phyloP scores from a whole-genome alignment of 2,329 filamentous ascomycete species.

The Lomentospora prolificans region DNA sequence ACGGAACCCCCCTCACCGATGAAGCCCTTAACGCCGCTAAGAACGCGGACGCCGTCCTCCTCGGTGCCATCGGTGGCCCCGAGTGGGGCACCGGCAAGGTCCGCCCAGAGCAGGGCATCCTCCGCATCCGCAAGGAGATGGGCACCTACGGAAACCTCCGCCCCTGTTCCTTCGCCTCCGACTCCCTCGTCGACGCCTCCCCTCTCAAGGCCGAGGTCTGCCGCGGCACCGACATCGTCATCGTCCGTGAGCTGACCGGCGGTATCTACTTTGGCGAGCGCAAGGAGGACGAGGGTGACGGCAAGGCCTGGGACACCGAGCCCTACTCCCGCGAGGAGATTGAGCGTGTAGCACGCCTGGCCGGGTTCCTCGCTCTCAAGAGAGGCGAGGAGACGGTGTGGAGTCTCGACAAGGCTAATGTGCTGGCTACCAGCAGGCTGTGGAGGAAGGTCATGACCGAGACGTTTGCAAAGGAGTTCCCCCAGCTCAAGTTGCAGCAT shows the following conservation, averaged over 20 bases:
- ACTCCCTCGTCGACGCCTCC: conserved; percentile 71
- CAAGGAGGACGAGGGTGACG: conserved; percentile 67
- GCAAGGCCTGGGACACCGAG: conserved; percentile 72
- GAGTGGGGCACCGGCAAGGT: conserved; percentile 87
- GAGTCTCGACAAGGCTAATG: conserved; percentile 94
- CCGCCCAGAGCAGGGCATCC: conserved; percentile 85
- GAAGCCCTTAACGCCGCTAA: conserved; percentile 76
- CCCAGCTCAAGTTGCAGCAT: conserved; percentile 71
- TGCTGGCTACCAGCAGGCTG: conserved; percentile 78
- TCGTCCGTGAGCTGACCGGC: conserved; percentile 84
- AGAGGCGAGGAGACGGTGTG: conserved; percentile 61
- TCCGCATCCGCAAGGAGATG: conserved; percentile 87
- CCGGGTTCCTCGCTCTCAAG: conserved; percentile 68
- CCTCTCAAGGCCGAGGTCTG: conserved; percentile 81
- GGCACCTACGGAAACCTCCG: conserved; percentile 89
- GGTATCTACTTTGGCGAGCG: conserved; percentile 94
- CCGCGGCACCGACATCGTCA: conserved; percentile 80
- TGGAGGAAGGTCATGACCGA: conserved; percentile 85
- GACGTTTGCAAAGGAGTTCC: conserved; percentile 81
- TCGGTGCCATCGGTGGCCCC: conserved; percentile 91
- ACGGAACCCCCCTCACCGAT: conserved; percentile 70
- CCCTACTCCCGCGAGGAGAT: conserved; percentile 79
- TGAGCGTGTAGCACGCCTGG: conserved; percentile 76
- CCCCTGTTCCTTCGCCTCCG: conserved; percentile 90
- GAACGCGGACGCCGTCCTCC: conserved; percentile 76